Evolutionary conservation across 1,284 basidiomycete genomes (phyloP), one percentile per base, ranked within the genome.

Genomic region (Meripilus lineatus): DNA sequence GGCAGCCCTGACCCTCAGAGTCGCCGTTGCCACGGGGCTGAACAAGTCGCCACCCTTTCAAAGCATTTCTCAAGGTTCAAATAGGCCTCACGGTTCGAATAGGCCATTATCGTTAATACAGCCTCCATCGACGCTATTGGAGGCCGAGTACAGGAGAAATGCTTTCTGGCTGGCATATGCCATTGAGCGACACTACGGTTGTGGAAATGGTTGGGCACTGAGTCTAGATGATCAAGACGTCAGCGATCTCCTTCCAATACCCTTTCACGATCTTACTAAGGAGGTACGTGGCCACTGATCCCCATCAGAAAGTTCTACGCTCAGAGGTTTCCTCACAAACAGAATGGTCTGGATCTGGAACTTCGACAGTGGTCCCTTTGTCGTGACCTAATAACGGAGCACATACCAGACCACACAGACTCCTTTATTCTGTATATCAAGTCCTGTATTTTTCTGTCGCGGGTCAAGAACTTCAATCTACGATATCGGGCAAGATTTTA

Each of bases 351-450:
- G 5, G 32, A 8, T 28, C 23, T 5, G 5, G 25, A 40, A 23
- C 69, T 75, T 37, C 70, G 84, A 15, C 82, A 85, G 58, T 81
- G 81, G 72, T 75, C 79, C 1, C 77, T 82, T 50, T 69, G 68
- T 13, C 68, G 65, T 48, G 71, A 80, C 53, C 59, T 82, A 14
- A 66, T 84, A 17, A 66, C 78, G 4, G 55, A 63, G 4, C 79
- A 84, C 55, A 77, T 76, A 20, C 71, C 72, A 37, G 67, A 71
- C 17, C 76, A 81, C 52, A 78, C 75, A 0, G 83, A 86, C 56
- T 75, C 82, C 1, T 84, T 84, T 50, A 74, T 74, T 17, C 56
- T 86, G 25, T 84, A 81, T 52, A 69, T 84, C 58, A 86, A 86
- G 57, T 72, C 74, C 22, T 68, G 71, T 13, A 77, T 84, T 46